Evolutionary conservation across 164 flowering plant genomes (phyloP).

Genomic region (Houttuynia cordata): DNA sequence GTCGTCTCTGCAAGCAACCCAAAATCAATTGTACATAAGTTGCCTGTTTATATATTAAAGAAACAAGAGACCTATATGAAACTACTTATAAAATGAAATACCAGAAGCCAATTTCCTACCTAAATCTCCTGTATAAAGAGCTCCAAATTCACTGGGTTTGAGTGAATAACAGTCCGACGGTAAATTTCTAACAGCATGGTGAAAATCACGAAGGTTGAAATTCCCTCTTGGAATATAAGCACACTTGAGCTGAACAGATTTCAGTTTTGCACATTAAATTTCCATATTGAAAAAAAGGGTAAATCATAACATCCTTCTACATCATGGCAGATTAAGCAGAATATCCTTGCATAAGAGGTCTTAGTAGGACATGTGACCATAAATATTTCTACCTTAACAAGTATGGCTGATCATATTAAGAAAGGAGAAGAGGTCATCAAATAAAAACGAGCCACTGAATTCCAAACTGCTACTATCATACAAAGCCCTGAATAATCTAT

Average conservation of each 20-base stretch:
- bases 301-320: neutral
- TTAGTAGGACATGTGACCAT: neutral
- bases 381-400: neutral
- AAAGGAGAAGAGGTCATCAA: neutral
- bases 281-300: neutral
- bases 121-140: constrained; percentile 9
- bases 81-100: too few species aligned
- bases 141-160: constrained; percentile 16
- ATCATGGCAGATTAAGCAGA: neutral
- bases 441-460: too few species aligned
- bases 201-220: constrained; percentile 72
- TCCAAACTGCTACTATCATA: too few species aligned
- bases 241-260: constrained; percentile 40
- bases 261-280: neutral
- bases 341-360: neutral
- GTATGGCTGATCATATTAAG: neutral
- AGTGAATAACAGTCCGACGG: constrained; percentile 53
- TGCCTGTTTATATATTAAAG: neutral
- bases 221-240: constrained; percentile 50
- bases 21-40: neutral
- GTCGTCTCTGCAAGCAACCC: constrained; percentile 29
- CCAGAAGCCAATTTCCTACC: constrained; percentile 10
- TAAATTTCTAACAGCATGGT: constrained; percentile 61
- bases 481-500: too few species aligned
- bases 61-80: too few species aligned